Conservation (phyloP, 768 basidiomycete genomes). For the Mycena vulgaris region DNA sequence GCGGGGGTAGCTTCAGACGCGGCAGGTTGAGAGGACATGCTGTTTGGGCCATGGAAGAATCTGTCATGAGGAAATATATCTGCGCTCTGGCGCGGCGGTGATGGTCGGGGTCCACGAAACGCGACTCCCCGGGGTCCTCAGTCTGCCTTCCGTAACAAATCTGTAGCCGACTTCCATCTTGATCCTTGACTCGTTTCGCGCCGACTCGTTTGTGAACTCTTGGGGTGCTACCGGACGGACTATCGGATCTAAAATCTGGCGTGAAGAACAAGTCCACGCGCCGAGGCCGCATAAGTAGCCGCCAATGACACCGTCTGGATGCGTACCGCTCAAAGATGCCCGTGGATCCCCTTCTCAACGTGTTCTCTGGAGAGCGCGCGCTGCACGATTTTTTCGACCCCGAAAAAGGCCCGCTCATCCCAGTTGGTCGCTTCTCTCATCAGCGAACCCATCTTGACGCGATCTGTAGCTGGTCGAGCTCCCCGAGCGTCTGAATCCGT, state of each 20-base stretch:
- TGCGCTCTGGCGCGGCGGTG: neutral
- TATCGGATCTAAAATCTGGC: slow-evolving; percentile 4
- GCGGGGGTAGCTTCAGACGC: neutral
- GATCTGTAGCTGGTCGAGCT: slow-evolving; percentile 41
- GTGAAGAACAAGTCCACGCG: neutral
- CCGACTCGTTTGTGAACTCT: neutral
- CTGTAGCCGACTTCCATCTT: neutral
- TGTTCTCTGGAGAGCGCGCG: slow-evolving; percentile 41
- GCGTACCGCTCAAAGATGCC: slow-evolving; percentile 23
- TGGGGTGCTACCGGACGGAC: neutral
- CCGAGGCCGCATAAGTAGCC: neutral
- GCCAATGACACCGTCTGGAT: neutral
- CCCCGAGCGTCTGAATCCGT: slow-evolving; percentile 39
- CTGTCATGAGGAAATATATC: neutral
- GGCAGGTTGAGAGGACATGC: neutral
- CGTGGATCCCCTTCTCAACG: slow-evolving; percentile 38
- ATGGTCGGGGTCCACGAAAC: neutral
- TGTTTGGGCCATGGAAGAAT: neutral
- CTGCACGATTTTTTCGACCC: slow-evolving; percentile 42
- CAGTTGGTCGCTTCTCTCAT: slow-evolving; percentile 23
- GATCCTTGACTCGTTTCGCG: neutral
- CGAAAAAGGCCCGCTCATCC: slow-evolving; percentile 40
- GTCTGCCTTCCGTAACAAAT: neutral
- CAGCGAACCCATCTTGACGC: neutral
- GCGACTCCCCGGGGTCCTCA: slow-evolving; percentile 1